These are phyloP conservation scores for Eucalyptus lansdowneana DNA, from an alignment of 345 rosid genomes.

Conservation along the genomic window DNA sequence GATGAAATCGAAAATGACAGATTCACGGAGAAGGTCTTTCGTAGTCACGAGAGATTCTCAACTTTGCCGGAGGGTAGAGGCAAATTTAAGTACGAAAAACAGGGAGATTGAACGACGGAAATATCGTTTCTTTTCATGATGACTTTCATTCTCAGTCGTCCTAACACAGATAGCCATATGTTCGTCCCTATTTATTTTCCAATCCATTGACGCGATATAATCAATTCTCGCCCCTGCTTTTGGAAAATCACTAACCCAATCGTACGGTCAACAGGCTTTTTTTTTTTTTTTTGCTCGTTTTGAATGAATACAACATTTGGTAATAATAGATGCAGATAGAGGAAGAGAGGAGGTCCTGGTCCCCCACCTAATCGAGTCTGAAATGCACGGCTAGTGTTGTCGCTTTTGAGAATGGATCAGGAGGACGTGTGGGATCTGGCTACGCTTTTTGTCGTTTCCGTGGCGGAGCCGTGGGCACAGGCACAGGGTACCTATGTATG, in stretches of 20 bases:
- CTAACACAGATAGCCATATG: background rate
- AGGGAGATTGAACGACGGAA: background rate
- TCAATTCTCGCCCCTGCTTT: background rate
- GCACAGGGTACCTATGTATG: conserved; percentile 45
- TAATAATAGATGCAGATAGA: background rate
- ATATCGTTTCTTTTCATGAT: background rate
- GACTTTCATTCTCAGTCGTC: background rate
- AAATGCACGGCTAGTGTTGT: background rate
- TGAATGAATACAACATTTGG: background rate
- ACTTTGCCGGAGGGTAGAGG: background rate
- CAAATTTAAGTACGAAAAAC: background rate
- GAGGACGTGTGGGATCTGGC: background rate
- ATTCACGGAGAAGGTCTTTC: background rate
- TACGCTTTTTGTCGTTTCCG: background rate
- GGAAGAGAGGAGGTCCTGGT: background rate
- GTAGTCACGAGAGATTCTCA: background rate
- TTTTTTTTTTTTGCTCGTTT: background rate
- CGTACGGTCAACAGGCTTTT: background rate
- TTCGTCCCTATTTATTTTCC: background rate
- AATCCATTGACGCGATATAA: background rate
- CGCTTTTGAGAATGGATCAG: background rate
- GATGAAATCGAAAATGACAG: background rate
- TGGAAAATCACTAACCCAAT: background rate
- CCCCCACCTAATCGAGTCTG: background rate
- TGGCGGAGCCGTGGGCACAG: background rate